phyloP scores from a whole-genome alignment of 1,284 basidiomycete genomes.

The Puccinia hordei region DNA sequence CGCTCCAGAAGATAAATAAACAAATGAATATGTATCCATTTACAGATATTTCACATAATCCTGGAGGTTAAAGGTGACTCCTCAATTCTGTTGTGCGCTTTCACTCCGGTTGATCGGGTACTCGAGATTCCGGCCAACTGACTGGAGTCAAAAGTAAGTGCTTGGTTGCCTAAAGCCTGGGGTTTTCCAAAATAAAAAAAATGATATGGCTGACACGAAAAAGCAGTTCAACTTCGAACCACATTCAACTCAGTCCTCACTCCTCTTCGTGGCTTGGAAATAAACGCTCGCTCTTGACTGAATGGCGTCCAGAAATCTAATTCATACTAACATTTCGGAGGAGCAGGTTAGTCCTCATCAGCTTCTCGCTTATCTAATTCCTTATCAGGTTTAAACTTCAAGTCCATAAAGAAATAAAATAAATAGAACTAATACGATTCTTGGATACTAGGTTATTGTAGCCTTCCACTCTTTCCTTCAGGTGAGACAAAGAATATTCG shows the following conservation, averaged over 20 bases:
- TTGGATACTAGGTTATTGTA: slow-evolving; percentile 21
- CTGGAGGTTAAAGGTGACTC: too few relatives aligned
- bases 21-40: too few relatives aligned
- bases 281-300: background rate
- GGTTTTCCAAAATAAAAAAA: too few relatives aligned
- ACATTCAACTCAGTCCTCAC: background rate
- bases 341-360: slow-evolving; percentile 32
- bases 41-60: too few relatives aligned
- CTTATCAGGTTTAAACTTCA: too few relatives aligned
- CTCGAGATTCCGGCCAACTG: too few relatives aligned
- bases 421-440: background rate
- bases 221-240: background rate
- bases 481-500: slow-evolving; percentile 4
- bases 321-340: slow-evolving; percentile 32
- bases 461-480: slow-evolving; percentile 46
- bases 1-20: too few relatives aligned
- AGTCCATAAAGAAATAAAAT: background rate
- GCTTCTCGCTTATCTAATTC: background rate
- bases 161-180: too few relatives aligned
- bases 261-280: background rate
- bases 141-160: too few relatives aligned
- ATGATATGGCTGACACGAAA: background rate
- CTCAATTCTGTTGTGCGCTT: too few relatives aligned
- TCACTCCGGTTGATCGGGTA: too few relatives aligned
- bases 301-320: slow-evolving; percentile 4